phyloP scores from a whole-genome alignment of 2,329 filamentous ascomycete genomes.

The Aureobasidium lini region DNA sequence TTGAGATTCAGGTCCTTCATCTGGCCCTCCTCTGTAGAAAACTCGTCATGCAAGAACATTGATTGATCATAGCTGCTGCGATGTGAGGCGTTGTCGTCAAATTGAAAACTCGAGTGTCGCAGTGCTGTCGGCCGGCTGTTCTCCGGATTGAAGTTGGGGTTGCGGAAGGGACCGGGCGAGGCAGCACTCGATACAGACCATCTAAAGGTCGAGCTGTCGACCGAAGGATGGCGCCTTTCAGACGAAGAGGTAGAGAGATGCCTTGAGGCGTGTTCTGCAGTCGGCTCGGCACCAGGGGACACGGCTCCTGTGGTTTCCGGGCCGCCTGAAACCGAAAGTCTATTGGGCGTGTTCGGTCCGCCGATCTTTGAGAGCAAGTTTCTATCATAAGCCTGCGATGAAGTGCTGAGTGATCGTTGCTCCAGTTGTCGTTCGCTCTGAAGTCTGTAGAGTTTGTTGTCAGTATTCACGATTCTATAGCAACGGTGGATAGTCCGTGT shows the following conservation, averaged over 20 bases:
- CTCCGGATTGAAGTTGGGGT: slow-evolving; percentile 29
- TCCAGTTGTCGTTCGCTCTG: slow-evolving; percentile 55
- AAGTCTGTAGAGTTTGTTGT: slow-evolving; percentile 33
- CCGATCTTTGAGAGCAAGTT: slow-evolving; percentile 56
- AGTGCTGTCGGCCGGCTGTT: slow-evolving; percentile 19
- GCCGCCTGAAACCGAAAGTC: slow-evolving; percentile 27
- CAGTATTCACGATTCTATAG: not conserved
- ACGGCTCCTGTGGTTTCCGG: slow-evolving; percentile 28
- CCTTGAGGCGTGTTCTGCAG: slow-evolving; percentile 35
- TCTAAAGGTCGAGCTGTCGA: slow-evolving; percentile 33
- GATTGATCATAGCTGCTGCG: slow-evolving; percentile 57
- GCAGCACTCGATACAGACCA: slow-evolving; percentile 33
- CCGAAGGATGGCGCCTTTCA: slow-evolving; percentile 32
- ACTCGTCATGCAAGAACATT: slow-evolving; percentile 44
- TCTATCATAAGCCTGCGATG: slow-evolving; percentile 56
- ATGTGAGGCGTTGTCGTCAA: slow-evolving; percentile 44
- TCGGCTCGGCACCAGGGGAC: slow-evolving; percentile 32
- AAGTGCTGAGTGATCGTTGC: slow-evolving; percentile 49
- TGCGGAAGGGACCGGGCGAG: slow-evolving; percentile 39
- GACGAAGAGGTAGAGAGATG: slow-evolving; percentile 29
- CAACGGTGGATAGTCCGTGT: not conserved
- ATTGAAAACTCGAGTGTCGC: slow-evolving; percentile 34
- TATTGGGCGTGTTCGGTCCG: slow-evolving; percentile 49
- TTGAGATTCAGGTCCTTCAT: slow-evolving; percentile 47
- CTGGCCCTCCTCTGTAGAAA: slow-evolving; percentile 47